phyloP scores from a whole-genome alignment of 2,329 filamentous ascomycete species.

The Hymenoscyphus fraxineus region DNA sequence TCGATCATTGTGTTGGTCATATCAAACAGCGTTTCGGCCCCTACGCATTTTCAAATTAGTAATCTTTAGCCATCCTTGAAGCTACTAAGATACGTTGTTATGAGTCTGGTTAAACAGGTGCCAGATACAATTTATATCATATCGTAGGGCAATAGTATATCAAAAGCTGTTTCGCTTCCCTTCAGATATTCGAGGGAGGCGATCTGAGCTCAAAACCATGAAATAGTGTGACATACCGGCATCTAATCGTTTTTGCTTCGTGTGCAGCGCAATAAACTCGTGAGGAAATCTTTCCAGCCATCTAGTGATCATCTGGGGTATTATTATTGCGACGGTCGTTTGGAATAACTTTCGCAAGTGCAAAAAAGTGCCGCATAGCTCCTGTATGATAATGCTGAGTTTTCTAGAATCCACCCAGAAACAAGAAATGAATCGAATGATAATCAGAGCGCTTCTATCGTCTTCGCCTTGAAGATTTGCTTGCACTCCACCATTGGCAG shows the following conservation, averaged over 20 bases:
- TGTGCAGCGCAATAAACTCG: slow-evolving; percentile 63
- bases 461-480: slow-evolving; percentile 27
- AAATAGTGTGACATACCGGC: slow-evolving; percentile 39
- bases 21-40: slow-evolving; percentile 63
- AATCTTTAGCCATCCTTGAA: not conserved
- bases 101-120: not conserved
- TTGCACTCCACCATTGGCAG: slow-evolving; percentile 23
- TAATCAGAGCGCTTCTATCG: slow-evolving; percentile 44
- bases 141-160: not conserved
- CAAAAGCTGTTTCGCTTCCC: not conserved
- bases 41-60: slow-evolving; percentile 3
- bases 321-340: slow-evolving; percentile 57
- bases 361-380: slow-evolving; percentile 63
- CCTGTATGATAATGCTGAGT: slow-evolving; percentile 59
- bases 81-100: not conserved
- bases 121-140: not conserved
- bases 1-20: slow-evolving; percentile 62
- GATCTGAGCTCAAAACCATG: not conserved
- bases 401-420: slow-evolving; percentile 63
- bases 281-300: slow-evolving; percentile 64
- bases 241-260: slow-evolving; percentile 58
- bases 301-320: slow-evolving; percentile 59
- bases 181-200: not conserved
- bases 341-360: slow-evolving; percentile 63
- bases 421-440: slow-evolving; percentile 57